Evolutionary conservation across 345 rosid species (phyloP).

Genomic region (Limnanthes douglasii): DNA sequence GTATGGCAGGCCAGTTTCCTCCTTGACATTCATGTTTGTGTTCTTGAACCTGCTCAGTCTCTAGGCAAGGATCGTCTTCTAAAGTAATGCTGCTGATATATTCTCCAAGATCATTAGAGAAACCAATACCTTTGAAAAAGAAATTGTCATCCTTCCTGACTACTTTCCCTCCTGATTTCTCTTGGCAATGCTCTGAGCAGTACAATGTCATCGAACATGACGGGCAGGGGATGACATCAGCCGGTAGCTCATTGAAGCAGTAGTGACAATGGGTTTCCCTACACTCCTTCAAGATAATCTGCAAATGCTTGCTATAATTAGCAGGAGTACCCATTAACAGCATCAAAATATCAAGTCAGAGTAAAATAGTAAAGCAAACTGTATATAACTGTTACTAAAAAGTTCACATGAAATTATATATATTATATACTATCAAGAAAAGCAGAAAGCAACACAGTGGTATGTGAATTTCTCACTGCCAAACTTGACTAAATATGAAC

Average conservation of each 20-base stretch:
- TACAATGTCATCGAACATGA: constrained; percentile 62
- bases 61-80: constrained; percentile 8
- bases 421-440: too few species aligned
- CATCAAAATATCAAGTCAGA: neutral
- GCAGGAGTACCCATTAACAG: neutral
- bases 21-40: constrained; percentile 81
- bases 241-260: constrained; percentile 69
- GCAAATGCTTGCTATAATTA: constrained; percentile 2
- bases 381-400: too few species aligned
- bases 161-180: constrained; percentile 33
- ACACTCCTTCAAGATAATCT: constrained; percentile 54
- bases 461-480: too few species aligned
- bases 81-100: constrained; percentile 22
- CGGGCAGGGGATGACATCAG: constrained; percentile 53
- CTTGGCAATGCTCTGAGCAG: constrained; percentile 61
- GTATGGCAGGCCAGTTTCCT: constrained; percentile 58
- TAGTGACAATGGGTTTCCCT: constrained; percentile 71
- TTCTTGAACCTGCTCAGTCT: constrained; percentile 29
- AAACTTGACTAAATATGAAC: too few species aligned
- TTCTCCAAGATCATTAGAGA: constrained; percentile 19
- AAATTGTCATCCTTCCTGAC: constrained; percentile 10
- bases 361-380: too few species aligned
- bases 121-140: constrained; percentile 7
- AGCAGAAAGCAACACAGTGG: too few species aligned
- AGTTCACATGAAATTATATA: too few species aligned